These are phyloP conservation scores for Paecilomyces niveus DNA, from an alignment of 2,329 filamentous ascomycete species.

Conservation along the genomic window DNA sequence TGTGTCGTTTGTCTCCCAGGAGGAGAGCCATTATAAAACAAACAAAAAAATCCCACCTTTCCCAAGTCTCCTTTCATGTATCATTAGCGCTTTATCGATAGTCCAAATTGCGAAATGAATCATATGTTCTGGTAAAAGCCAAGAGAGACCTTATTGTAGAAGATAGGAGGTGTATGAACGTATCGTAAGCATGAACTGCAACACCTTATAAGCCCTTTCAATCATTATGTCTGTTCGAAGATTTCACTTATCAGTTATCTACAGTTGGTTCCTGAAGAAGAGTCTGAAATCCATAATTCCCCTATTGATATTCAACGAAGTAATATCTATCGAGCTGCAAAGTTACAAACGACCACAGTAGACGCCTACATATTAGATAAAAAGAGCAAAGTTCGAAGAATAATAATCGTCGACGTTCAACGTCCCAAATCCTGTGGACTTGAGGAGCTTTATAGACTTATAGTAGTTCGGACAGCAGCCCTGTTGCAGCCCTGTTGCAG, in stretches of 20 bases:
- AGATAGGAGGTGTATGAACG: too few species aligned
- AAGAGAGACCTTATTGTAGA: not conserved
- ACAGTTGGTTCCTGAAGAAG: not conserved
- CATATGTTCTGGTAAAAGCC: not conserved
- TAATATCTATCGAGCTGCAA: not conserved
- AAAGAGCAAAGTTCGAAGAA: not conserved
- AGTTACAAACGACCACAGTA: not conserved
- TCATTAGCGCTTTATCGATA: not conserved
- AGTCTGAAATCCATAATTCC: not conserved
- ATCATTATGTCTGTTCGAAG: not conserved
- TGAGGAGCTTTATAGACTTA: not conserved
- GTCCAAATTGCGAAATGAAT: not conserved
- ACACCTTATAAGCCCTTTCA: too few species aligned
- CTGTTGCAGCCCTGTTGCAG: not conserved
- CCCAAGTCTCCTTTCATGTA: not conserved
- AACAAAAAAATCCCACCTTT: not conserved
- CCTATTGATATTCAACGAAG: not conserved
- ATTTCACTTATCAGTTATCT: not conserved
- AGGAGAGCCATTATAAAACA: not conserved
- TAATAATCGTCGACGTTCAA: not conserved
- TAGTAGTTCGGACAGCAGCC: not conserved
- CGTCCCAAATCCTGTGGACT: not conserved
- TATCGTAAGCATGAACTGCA: too few species aligned
- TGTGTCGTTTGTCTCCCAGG: not conserved
- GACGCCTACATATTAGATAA: not conserved